Evolutionary conservation across 371 early-diverging fungal genomes (phyloP).

Genomic region (Zancudomyces culisetae): DNA sequence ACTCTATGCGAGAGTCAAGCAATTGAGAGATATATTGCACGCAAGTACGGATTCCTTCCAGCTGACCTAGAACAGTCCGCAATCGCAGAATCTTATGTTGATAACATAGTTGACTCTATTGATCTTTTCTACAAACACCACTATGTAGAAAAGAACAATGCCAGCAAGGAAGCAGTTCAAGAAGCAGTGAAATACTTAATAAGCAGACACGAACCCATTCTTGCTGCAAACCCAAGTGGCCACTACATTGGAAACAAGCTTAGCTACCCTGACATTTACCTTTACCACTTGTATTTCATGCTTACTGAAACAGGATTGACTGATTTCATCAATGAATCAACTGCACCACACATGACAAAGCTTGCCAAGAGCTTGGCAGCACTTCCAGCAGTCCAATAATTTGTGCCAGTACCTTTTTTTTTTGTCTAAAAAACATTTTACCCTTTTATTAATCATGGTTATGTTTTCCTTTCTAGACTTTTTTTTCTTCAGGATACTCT

Average conservation of each 20-base stretch:
- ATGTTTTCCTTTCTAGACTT: too few relatives aligned
- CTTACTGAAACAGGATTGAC: neutral
- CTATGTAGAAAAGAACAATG: conserved; percentile 7
- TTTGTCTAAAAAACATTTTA: too few relatives aligned
- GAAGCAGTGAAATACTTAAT: conserved; percentile 6
- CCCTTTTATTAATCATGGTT: too few relatives aligned
- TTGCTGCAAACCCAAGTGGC: conserved; percentile 21
- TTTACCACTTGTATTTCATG: neutral
- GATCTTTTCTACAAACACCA: neutral
- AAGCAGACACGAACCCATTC: conserved; percentile 8
- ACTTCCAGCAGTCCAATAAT: too few relatives aligned
- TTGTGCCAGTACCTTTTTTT: too few relatives aligned
- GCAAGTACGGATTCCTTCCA: conserved; percentile 19
- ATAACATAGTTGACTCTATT: conserved; percentile 10
- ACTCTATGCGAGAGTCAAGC: conserved; percentile 24
- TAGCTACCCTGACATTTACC: conserved; percentile 7
- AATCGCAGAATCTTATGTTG: conserved; percentile 19
- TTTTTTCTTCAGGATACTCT: too few relatives aligned
- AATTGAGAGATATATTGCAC: conserved; percentile 31
- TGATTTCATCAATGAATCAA: neutral
- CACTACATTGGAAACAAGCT: conserved; percentile 13
- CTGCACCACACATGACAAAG: neutral
- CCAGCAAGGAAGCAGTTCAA: conserved; percentile 5
- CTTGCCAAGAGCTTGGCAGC: neutral
- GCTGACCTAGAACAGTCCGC: conserved; percentile 13